These are phyloP conservation scores for Caryopteris hybrid DNA, from an alignment of 305 asterid species.

Conservation along the genomic window DNA sequence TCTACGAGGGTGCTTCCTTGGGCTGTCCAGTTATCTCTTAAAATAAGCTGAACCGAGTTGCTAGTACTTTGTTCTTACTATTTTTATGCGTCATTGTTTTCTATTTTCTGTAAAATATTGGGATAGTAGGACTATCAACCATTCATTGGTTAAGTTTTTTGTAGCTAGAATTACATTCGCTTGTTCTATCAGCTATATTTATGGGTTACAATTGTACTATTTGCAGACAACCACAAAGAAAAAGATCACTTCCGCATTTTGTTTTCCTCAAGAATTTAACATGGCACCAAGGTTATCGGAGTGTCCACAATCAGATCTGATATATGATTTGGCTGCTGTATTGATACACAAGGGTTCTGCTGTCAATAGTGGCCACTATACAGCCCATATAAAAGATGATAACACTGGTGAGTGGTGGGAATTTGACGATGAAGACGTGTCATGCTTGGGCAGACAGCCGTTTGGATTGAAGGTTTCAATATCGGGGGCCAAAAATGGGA, in stretches of 20 bases:
- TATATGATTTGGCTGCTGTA: slow-evolving; percentile 90
- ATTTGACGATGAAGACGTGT: slow-evolving; percentile 91
- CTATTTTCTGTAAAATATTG: not conserved
- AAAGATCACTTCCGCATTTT: slow-evolving; percentile 87
- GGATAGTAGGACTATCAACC: slow-evolving; percentile 8
- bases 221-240: slow-evolving; percentile 93
- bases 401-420: slow-evolving; percentile 97
- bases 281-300: slow-evolving; percentile 72
- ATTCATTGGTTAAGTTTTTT: slow-evolving; percentile 12
- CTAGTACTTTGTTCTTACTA: slow-evolving; percentile 6
- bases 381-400: slow-evolving; percentile 87
- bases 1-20: slow-evolving; percentile 11
- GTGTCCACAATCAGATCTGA: slow-evolving; percentile 45
- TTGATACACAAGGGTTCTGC: slow-evolving; percentile 98
- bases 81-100: not conserved
- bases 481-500: slow-evolving; percentile 44
- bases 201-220: slow-evolving; percentile 26
- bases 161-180: slow-evolving; percentile 15
- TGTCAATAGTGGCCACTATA: slow-evolving; percentile 93
- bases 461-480: slow-evolving; percentile 54
- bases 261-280: slow-evolving; percentile 77
- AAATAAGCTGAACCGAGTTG: slow-evolving; percentile 7
- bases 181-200: slow-evolving; percentile 18
- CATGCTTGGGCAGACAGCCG: slow-evolving; percentile 79
- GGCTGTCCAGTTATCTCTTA: not conserved